Percentiles rank a stretch among this genome's conserved stretches.
These are phyloP conservation scores for Coemansia sp. DNA, from an alignment of 192 early-diverging fungal species.

Conservation along the genomic window DNA sequence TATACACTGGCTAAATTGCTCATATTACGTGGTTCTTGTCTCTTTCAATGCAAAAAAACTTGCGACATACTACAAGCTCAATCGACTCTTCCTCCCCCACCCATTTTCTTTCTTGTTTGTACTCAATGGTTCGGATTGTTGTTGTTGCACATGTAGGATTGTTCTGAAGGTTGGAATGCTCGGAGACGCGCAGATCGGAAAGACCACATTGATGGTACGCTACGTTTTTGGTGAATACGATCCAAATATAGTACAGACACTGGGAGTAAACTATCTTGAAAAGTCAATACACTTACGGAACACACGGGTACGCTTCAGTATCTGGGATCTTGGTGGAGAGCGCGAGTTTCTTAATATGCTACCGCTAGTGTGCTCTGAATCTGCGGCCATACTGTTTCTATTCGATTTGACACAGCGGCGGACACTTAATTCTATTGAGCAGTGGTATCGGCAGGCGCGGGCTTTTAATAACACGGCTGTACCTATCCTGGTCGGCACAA, in stretches of 20 bases:
- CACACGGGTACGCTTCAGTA: slow-evolving; percentile 93
- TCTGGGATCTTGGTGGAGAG: slow-evolving; percentile 97
- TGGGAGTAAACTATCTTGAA: slow-evolving; percentile 97
- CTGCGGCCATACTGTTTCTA: slow-evolving; percentile 92
- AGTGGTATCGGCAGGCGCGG: slow-evolving; percentile 95
- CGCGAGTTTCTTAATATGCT: slow-evolving; percentile 97
- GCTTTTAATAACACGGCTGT: slow-evolving; percentile 96
- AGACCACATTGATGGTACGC: slow-evolving; percentile 96
- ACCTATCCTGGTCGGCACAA: slow-evolving; percentile 93
- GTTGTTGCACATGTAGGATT: slow-evolving; percentile 52
- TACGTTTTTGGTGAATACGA: slow-evolving; percentile 96
- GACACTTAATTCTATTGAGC: slow-evolving; percentile 90
- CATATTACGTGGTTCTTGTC: no score
- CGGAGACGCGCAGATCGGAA: slow-evolving; percentile 94
- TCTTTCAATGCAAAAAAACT: no score
- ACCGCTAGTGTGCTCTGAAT: slow-evolving; percentile 95
- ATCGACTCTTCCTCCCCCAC: no score
- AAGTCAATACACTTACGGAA: slow-evolving; percentile 89
- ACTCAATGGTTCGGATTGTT: not conserved
- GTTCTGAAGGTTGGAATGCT: slow-evolving; percentile 95
- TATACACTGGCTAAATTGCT: no score
- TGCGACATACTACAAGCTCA: no score
- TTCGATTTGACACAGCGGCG: slow-evolving; percentile 92
- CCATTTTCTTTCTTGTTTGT: slow-evolving; percentile 1
- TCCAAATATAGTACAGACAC: slow-evolving; percentile 92